Evolutionary conservation across 768 basidiomycete genomes (phyloP), one percentile per base, ranked within the genome.

Genomic region (Lactarius indigo): DNA sequence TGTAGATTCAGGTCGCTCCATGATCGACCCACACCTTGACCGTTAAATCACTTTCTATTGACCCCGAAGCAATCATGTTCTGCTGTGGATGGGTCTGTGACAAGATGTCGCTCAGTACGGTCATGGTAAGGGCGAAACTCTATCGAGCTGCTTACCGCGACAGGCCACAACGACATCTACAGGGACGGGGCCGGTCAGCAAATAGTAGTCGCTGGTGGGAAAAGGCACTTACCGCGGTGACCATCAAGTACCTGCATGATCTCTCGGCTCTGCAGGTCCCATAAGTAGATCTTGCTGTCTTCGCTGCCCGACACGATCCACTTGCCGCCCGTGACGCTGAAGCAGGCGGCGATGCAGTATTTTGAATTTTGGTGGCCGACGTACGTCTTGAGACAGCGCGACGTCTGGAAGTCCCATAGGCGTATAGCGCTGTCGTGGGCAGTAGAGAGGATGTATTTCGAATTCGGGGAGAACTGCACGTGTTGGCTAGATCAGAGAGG

Each of bases 251-350:
- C 80, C 73, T 96, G 94, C 30, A 94, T 89, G 57, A 95, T 82
- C 73, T 92, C 86, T n/a, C 92, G 82, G 8, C 87, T 90, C 73
- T 95, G 92, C 35, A 98, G 74, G 75, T 98, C 94, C 92, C 94
- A 96, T 10, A 97, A 83, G 66, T 94, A 91, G 28, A 90, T 84
- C 74, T 91, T 95, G 73, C 90, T 82, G 76, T 96, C 95, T 76
- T 98, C 96, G 72, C 88, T 91, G 0, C 96, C 96, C 0, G 91
- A 86, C 1, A 97, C 85, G 70, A 98, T 91, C 91, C 92, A 96
- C 71, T 88, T 92, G 4, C 90, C 90, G 33, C 88, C 90, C 1
- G 91, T 94, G 15, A 91, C 90, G 69, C 87, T 89, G 78, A 94
- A 92, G 75, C 89, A 90, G 2, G 92, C 86, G 28, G 87, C 86